phyloP scores from a whole-genome alignment of 768 basidiomycete genomes.

The Paxillus involutus region DNA sequence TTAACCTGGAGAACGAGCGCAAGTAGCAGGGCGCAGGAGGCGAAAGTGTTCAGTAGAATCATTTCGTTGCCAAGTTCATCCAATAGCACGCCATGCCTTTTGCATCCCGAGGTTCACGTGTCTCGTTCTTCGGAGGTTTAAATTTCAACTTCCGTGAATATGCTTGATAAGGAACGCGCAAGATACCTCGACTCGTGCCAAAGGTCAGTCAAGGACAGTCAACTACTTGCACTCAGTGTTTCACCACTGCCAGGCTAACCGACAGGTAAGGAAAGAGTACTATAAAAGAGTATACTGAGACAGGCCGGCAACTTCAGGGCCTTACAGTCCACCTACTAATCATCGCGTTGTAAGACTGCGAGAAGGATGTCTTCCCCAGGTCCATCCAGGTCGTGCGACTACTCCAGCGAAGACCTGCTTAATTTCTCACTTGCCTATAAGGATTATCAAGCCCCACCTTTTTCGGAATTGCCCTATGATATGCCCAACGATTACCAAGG shows the following conservation, averaged over 20 bases:
- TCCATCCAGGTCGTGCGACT: neutral
- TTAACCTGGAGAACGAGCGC: slow-evolving; percentile 33
- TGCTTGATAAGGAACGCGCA: neutral
- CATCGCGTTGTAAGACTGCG: neutral
- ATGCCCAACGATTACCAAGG: neutral
- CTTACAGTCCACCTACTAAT: neutral
- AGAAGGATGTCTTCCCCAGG: neutral
- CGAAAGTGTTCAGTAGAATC: slow-evolving; percentile 23
- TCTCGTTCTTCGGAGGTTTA: slow-evolving; percentile 5
- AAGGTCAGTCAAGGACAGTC: too few relatives aligned
- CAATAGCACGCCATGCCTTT: too few relatives aligned
- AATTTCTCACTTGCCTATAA: slow-evolving; percentile 8
- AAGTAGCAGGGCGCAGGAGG: slow-evolving; percentile 26
- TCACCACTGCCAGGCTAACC: neutral
- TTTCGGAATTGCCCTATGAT: neutral
- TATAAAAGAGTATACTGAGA: neutral
- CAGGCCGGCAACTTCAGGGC: neutral
- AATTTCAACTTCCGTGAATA: slow-evolving; percentile 1
- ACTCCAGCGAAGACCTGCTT: slow-evolving; percentile 7
- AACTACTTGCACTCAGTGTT: neutral
- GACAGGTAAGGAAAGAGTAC: slow-evolving; percentile 15
- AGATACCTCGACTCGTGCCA: too few relatives aligned
- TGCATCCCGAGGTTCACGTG: too few relatives aligned
- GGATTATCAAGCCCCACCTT: slow-evolving; percentile 5
- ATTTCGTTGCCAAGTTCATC: slow-evolving; percentile 9